Base-by-base conservation (phyloP, 139 green algal genomes). In the Tetradesmus lagerheimii region DNA sequence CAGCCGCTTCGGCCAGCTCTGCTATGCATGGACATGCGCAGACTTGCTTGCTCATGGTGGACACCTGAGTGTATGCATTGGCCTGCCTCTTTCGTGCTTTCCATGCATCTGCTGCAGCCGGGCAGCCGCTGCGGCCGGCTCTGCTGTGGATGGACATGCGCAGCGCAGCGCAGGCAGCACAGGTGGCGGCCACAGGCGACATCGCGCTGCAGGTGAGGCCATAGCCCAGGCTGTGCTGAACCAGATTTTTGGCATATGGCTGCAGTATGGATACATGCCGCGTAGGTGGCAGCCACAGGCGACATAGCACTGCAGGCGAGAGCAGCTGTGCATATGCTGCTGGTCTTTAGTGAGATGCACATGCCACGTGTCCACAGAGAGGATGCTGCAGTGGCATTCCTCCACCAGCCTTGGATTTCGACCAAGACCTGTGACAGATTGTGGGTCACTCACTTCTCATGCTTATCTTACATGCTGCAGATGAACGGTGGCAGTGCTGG, bases 141-240 rank as follows among this genome's bases (percentile, higher is more conserved):
- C 89, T 98, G 39, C 90, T 98, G 79, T 98, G 96, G 96, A 96
- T 96, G 94, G 96, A 98, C 93, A 96, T 97, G 95, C 92, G 96
- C 53, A 90, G 83, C 9, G 91, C 95, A 0, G 74, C 50, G 3
- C 94, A 98, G 93, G 94, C 96, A 18, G 92, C 90, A n/a, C 35
- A 86, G 37, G 93, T 98, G 34, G 91, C 94, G 9, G 91, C 89
- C 18, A 91, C 81, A 1, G 80, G 86, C 4, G 95, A 98, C 38
- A 80, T 88, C 23, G 94, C 94, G 14, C 87, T 98, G 38, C 35
- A 88, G 78, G 94, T 96, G 83, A 80, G 91, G n/a, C n/a, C n/a
- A n/a, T n/a, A n/a, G n/a, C n/a, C n/a, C n/a, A n/a, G n/a, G n/a
- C n/a, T n/a, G n/a, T n/a, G n/a, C n/a, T n/a, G n/a, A n/a, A n/a